These are phyloP conservation scores for Colletotrichum godetiae DNA, from an alignment of 2,329 filamentous ascomycete species.

Conservation along the genomic window DNA sequence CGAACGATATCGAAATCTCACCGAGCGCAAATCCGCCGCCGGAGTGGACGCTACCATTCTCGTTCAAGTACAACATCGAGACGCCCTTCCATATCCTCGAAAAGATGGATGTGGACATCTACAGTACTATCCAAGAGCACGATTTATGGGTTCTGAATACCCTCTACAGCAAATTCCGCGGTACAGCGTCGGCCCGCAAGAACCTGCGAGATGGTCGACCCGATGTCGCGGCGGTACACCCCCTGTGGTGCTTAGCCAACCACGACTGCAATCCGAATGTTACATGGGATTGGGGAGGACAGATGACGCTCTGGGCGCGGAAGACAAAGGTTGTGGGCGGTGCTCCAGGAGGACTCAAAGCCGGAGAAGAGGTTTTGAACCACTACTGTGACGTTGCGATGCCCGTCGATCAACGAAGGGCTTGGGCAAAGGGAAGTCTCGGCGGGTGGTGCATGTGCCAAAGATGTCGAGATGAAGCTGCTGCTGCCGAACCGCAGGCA, in stretches of 20 bases:
- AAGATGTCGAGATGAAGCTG: slow-evolving; percentile 80
- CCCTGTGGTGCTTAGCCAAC: slow-evolving; percentile 96
- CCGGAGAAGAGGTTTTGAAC: slow-evolving; percentile 87
- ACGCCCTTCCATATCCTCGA: slow-evolving; percentile 82
- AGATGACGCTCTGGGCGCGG: slow-evolving; percentile 76
- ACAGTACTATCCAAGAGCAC: slow-evolving; percentile 65
- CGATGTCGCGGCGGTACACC: slow-evolving; percentile 93
- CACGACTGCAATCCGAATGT: slow-evolving; percentile 97
- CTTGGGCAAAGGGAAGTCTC: slow-evolving; percentile 89
- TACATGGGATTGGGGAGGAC: slow-evolving; percentile 90
- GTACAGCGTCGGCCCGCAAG: slow-evolving; percentile 88
- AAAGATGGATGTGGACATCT: slow-evolving; percentile 87
- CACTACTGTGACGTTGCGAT: slow-evolving; percentile 93
- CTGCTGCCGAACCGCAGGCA: background rate
- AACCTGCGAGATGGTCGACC: slow-evolving; percentile 82
- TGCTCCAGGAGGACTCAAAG: slow-evolving; percentile 71
- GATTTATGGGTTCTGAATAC: slow-evolving; percentile 92
- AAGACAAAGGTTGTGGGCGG: slow-evolving; percentile 66
- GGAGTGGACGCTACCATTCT: slow-evolving; percentile 79
- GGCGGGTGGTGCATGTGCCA: slow-evolving; percentile 90
- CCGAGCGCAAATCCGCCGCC: slow-evolving; percentile 67
- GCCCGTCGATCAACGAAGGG: slow-evolving; percentile 81
- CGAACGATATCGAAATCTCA: slow-evolving; percentile 65
- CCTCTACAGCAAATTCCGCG: slow-evolving; percentile 91
- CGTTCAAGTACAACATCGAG: slow-evolving; percentile 80